These are phyloP conservation scores for Phaeosphaeria sp. DNA, from an alignment of 2,329 filamentous ascomycete species.

Conservation along the genomic window DNA sequence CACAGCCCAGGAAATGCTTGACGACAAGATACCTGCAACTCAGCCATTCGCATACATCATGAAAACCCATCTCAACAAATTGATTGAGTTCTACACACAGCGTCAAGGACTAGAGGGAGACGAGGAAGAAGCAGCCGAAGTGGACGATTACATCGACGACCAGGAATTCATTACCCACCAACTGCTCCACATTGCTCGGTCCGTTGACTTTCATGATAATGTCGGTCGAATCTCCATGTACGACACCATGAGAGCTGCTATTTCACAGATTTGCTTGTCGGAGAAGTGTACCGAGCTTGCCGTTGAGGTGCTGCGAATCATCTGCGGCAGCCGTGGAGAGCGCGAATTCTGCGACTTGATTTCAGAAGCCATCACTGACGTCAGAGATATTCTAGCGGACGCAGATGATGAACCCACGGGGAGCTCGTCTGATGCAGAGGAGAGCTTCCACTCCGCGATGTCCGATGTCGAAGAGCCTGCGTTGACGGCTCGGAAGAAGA, in stretches of 20 bases:
- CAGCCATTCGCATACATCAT: slow-evolving; percentile 88
- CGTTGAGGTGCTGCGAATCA: slow-evolving; percentile 79
- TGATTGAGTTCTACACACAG: slow-evolving; percentile 68
- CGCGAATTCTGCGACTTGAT: slow-evolving; percentile 85
- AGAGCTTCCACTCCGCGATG: slow-evolving; percentile 92
- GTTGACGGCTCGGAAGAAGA: slow-evolving; percentile 52
- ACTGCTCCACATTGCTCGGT: slow-evolving; percentile 87
- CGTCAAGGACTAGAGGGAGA: slow-evolving; percentile 62
- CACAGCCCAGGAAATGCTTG: slow-evolving; percentile 76
- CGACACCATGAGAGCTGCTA: slow-evolving; percentile 80
- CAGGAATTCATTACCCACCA: slow-evolving; percentile 97
- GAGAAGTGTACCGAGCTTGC: slow-evolving; percentile 92
- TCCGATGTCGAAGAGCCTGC: slow-evolving; percentile 74
- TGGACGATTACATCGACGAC: slow-evolving; percentile 83
- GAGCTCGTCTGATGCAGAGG: slow-evolving; percentile 56
- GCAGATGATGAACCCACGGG: slow-evolving; percentile 67
- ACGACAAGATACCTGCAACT: slow-evolving; percentile 95
- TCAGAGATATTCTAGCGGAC: slow-evolving; percentile 86
- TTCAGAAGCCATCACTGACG: slow-evolving; percentile 92
- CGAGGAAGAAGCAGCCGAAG: slow-evolving; percentile 65
- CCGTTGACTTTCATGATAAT: slow-evolving; percentile 96
- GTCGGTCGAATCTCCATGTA: slow-evolving; percentile 97
- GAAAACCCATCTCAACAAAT: slow-evolving; percentile 75
- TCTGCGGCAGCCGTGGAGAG: slow-evolving; percentile 82
- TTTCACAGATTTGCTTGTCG: slow-evolving; percentile 85